A percentile compares a stretch with the other conserved stretches of the same genome.
These are phyloP conservation scores for Kuraishia piskuri DNA, from an alignment of 805 yeast species.

Conservation along the genomic window DNA sequence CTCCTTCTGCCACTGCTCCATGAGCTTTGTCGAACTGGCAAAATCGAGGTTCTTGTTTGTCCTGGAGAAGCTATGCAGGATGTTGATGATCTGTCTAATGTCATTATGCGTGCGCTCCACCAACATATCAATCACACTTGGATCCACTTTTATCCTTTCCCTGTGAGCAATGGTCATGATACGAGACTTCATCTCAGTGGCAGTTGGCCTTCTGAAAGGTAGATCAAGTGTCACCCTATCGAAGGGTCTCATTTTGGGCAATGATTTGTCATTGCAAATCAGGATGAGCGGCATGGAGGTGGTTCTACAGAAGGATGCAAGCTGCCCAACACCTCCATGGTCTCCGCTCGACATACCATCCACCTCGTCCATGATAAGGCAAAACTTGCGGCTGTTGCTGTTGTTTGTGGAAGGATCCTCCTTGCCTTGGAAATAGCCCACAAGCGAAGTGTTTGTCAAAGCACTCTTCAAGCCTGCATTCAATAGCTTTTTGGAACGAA, in stretches of 20 bases:
- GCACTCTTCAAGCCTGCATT: slow-evolving; percentile 62
- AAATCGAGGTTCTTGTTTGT: slow-evolving; percentile 59
- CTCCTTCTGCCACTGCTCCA: slow-evolving; percentile 80
- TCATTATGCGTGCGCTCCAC: slow-evolving; percentile 84
- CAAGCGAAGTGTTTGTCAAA: slow-evolving; percentile 73
- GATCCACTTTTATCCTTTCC: slow-evolving; percentile 75
- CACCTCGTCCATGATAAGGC: slow-evolving; percentile 95
- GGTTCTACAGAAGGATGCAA: slow-evolving; percentile 77
- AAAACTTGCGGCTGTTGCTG: slow-evolving; percentile 48
- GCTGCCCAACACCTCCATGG: slow-evolving; percentile 95
- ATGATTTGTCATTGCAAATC: slow-evolving; percentile 85
- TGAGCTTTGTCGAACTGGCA: slow-evolving; percentile 52
- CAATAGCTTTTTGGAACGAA: slow-evolving; percentile 73
- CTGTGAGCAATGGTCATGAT: slow-evolving; percentile 84
- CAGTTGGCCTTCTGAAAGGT: slow-evolving; percentile 84
- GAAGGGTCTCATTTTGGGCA: slow-evolving; percentile 95
- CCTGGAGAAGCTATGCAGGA: slow-evolving; percentile 75
- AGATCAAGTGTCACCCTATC: slow-evolving; percentile 75
- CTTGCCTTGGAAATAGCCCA: slow-evolving; percentile 54
- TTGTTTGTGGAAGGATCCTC: slow-evolving; percentile 16
- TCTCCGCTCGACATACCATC: slow-evolving; percentile 99
- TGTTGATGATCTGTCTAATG: slow-evolving; percentile 87
- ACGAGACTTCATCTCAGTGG: slow-evolving; percentile 71
- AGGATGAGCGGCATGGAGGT: slow-evolving; percentile 87
- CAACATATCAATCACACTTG: slow-evolving; percentile 72